Evolutionary conservation across 352 stramenopile species (phyloP).

Genomic region (Stephanocyclus meneghinianus): DNA sequence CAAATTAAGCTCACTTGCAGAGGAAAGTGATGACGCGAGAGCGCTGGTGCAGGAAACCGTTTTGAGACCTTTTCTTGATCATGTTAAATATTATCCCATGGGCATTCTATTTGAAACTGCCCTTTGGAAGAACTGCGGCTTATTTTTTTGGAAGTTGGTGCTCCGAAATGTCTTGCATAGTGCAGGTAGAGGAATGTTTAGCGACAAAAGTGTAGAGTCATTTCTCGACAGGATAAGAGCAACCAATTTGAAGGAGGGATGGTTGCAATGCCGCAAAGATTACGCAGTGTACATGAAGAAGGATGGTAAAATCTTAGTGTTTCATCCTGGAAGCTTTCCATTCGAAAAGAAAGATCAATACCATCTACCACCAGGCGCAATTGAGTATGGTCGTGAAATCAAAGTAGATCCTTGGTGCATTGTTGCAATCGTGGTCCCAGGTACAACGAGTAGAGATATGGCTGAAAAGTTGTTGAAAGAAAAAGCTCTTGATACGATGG

Average conservation of each 20-base stretch:
- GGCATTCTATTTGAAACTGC: conserved; percentile 72
- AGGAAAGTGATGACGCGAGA: conserved; percentile 82
- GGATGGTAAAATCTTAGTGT: conserved; percentile 64
- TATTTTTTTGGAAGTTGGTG: conserved; percentile 86
- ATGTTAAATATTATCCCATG: conserved; percentile 61
- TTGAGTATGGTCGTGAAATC: conserved; percentile 37
- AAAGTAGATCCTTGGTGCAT: conserved; percentile 67
- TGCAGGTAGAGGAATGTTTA: conserved; percentile 82
- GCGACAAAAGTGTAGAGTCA: conserved; percentile 79
- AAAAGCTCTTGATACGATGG: conserved; percentile 62
- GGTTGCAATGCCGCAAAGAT: conserved; percentile 81
- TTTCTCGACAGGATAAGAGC: conserved; percentile 67
- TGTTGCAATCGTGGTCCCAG: conserved; percentile 32
- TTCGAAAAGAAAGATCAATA: conserved; percentile 62
- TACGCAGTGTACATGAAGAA: conserved; percentile 75
- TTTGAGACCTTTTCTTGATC: conserved; percentile 76
- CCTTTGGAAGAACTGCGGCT: conserved; percentile 63
- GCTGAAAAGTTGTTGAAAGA: conserved; percentile 39
- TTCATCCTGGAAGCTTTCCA: conserved; percentile 71
- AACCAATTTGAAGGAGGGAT: conserved; percentile 50
- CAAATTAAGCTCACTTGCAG: conserved; percentile 82
- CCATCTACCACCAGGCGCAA: conserved; percentile 2
- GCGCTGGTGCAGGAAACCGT: conserved; percentile 72
- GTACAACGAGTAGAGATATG: conserved; percentile 26
- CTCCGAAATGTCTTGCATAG: conserved; percentile 81